phyloP scores from a whole-genome alignment of 257 asterid species.

The Plantago elongata region DNA sequence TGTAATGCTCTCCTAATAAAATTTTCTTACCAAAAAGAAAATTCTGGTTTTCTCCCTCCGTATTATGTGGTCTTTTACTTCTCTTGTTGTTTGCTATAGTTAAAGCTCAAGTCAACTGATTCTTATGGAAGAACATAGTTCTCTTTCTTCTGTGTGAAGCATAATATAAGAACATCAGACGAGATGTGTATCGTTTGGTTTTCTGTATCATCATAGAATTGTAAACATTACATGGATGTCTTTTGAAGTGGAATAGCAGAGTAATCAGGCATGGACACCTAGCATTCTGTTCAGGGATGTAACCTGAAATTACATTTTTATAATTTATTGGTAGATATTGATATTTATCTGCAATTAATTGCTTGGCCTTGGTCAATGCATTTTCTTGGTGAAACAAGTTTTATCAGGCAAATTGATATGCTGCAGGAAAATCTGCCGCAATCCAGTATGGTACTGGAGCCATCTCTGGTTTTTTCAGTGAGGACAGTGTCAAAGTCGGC shows the following conservation, averaged over 20 bases:
- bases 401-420: not conserved
- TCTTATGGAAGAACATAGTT: not conserved
- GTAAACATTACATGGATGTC: not conserved
- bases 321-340: not conserved
- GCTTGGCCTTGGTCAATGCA: not conserved
- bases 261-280: too few relatives aligned
- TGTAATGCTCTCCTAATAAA: too few relatives aligned
- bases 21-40: not conserved
- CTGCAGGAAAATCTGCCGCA: constrained; percentile 72
- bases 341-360: not conserved
- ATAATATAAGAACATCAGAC: not conserved
- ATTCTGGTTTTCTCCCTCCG: not conserved
- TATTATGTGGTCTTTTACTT: not conserved
- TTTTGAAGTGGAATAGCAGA: not conserved
- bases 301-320: not conserved
- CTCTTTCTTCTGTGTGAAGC: not conserved
- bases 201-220: not conserved
- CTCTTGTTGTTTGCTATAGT: not conserved
- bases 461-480: constrained; percentile 80
- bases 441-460: constrained; percentile 91
- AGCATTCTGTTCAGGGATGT: not conserved
- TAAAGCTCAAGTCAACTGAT: not conserved
- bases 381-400: not conserved
- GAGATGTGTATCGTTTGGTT: not conserved
- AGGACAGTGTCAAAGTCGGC: constrained; percentile 63